These are phyloP conservation scores for Petunia secreta DNA, from an alignment of 257 asterid genomes.

Conservation along the genomic window DNA sequence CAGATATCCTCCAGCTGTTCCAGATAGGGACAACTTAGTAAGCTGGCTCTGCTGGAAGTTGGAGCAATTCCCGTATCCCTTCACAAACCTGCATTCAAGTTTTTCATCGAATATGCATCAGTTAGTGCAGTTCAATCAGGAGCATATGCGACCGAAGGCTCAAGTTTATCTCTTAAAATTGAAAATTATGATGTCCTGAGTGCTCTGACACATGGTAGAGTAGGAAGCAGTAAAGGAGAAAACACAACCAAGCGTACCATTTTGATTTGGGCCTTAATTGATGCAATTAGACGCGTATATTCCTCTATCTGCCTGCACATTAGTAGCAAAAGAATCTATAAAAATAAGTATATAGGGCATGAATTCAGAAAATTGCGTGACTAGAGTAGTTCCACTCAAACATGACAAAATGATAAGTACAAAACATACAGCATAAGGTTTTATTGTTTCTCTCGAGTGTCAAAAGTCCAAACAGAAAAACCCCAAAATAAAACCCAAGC, in stretches of 20 bases:
- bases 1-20: neutral
- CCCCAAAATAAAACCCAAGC: neutral
- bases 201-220: neutral
- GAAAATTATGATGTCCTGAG: neutral
- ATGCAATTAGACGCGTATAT: slow-evolving; percentile 66
- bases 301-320: slow-evolving; percentile 76
- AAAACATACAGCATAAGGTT: neutral
- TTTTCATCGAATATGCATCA: slow-evolving; percentile 15
- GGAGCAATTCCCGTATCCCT: slow-evolving; percentile 74
- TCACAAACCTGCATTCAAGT: slow-evolving; percentile 65
- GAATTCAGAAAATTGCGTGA: neutral
- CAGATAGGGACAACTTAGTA: neutral
- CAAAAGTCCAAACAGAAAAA: neutral
- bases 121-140: neutral
- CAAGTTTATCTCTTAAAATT: neutral
- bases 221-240: neutral
- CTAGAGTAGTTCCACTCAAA: neutral
- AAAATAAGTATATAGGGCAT: neutral
- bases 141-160: neutral
- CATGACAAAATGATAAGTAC: neutral
- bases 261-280: slow-evolving; percentile 82
- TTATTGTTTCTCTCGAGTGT: neutral
- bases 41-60: slow-evolving; percentile 45
- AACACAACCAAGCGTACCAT: slow-evolving; percentile 44
- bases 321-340: neutral